Percentiles rank a stretch among this genome's conserved stretches.
Evolutionary conservation across 495 filamentous ascomycete species (phyloP).

Genomic region (Penicillium parvum): DNA sequence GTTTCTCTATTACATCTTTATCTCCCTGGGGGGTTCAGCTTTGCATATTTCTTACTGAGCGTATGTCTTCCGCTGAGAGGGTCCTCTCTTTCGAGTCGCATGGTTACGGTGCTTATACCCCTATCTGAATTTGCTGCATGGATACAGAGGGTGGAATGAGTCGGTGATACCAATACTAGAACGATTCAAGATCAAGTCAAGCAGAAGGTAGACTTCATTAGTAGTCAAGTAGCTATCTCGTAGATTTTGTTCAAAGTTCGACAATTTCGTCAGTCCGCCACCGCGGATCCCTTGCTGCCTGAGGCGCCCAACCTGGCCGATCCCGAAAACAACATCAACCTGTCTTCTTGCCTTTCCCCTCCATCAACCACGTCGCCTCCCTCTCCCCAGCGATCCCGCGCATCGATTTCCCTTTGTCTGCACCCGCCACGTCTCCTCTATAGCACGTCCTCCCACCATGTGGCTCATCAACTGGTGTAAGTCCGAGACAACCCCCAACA

Average conservation of each 20-base stretch:
- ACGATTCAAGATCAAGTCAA: not conserved
- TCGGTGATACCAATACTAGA: not conserved
- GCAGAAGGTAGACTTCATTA: conserved; percentile 2
- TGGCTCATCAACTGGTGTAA: conserved; percentile 97
- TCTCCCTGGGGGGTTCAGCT: conserved; percentile 19
- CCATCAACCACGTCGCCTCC: conserved; percentile 17
- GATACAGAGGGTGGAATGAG: conserved; percentile 15
- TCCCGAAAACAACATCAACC: conserved; percentile 35
- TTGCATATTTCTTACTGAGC: conserved; percentile 19
- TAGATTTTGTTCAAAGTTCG: too few species aligned
- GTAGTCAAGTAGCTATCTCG: too few species aligned
- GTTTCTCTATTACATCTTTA: conserved; percentile 20
- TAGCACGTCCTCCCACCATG: conserved; percentile 52
- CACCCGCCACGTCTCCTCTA: conserved; percentile 4
- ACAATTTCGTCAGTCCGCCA: conserved; percentile 13
- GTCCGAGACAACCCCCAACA: conserved; percentile 35
- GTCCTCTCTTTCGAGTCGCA: conserved; percentile 30
- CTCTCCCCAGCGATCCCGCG: conserved; percentile 6
- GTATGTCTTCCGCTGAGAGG: conserved; percentile 9
- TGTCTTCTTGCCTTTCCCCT: conserved; percentile 33
- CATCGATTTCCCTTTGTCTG: conserved; percentile 5
- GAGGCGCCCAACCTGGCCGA: conserved; percentile 14
- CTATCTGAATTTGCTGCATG: conserved; percentile 34
- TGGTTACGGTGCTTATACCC: conserved; percentile 40
- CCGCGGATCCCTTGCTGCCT: conserved; percentile 18